Evolutionary conservation across 164 flowering plant genomes (phyloP), one percentile per base, ranked within the genome.

Genomic region (Tinospora cordifolia): DNA sequence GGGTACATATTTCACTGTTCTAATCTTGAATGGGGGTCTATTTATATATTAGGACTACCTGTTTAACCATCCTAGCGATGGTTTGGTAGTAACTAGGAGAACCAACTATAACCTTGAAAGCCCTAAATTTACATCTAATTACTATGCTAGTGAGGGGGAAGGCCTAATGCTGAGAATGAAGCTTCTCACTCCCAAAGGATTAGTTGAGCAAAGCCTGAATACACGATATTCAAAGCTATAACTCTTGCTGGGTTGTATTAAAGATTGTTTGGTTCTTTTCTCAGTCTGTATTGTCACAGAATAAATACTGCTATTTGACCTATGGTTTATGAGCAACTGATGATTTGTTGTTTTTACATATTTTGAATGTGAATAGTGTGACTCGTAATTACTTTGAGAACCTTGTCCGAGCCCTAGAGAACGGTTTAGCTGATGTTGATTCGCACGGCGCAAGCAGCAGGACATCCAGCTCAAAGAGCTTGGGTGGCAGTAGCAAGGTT

Each of bases 341-440:
- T 58, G 36, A 30, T 30, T 30, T 30, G 36, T 36, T 57, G 27
- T 39, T 12, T 69, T 39, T 57, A 22, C 21, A 21, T 38, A 21
- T 36, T 70, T 70, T n/a, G 49, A 38, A 24, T 58, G 36, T 27
- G 39, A 59, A 64, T 89, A 91, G 93, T 75, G 91, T 88, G 66
- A 89, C 94, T 0, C 80, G 87, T 38, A 87, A 86, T 75, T 91
- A 89, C 88, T 91, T 91, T 74, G 95, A 91, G 78, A 89, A 89
- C 75, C 80, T 91, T 68, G 90, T 91, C 39, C 79, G 82, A 71
- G 97, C 93, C 5, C 65, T 91, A 65, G 97, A 91, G 80, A 90
- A 88, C 70, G 93, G 92, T 69, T 79, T 91, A 49, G 80, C 92
- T 26, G 98, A 93, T 74, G 98, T 93, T 26, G 83, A 85, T 36